Base-by-base conservation (phyloP, 768 basidiomycete genomes). In the Xerocomus potaroensis region DNA sequence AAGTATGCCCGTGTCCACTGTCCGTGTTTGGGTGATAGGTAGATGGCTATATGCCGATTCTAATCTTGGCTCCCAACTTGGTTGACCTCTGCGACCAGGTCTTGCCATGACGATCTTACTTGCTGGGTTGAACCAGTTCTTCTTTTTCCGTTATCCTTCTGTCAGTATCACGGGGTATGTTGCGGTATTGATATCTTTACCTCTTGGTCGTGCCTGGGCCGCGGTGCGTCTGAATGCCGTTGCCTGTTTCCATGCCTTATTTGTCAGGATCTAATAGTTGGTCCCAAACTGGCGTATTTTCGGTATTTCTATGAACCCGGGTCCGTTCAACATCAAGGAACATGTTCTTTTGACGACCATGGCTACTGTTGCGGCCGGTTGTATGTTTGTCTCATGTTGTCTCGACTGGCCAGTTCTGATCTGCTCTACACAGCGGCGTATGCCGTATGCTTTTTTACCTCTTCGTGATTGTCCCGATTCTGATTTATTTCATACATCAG, bases 101-200 rank as follows among this genome's bases (percentile, higher is more conserved):
- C 49, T 80, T 2, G 19, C 63, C 0, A 82, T 77, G 74, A 71
- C 81, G 0, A 66, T 83, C 52, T 18, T 89, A 41, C 72, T 88
- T 18, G 74, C 86, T 0, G 83, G 85, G 34, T 71, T 87, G 71
- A 88, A 88, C 64, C 85, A 87, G 56, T 87, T 86, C 67, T 87
- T 87, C 65, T 83, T 76, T 63, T 78, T 87, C 54, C 77, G 85
- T 23, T 87, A 78, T 57, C 85, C 84, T 4, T 65, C 71, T 14
- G 64, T 70, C 36, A 16, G 18, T 10, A 44, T 75, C 47, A 65
- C 59, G 36, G 55, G 60, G 70, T 73, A 85, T 46, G 81, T 88
- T n/a, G 82, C 84, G 0, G 81, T 86, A 52, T 68, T 91, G 14
- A 57, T 90, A 7, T 76, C 78, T 5, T 83, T 87, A 55, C 88